Percentiles rank a stretch among this genome's conserved stretches.
Conservation (phyloP, 768 basidiomycete genomes). For the Rhodocollybia butyracea region DNA sequence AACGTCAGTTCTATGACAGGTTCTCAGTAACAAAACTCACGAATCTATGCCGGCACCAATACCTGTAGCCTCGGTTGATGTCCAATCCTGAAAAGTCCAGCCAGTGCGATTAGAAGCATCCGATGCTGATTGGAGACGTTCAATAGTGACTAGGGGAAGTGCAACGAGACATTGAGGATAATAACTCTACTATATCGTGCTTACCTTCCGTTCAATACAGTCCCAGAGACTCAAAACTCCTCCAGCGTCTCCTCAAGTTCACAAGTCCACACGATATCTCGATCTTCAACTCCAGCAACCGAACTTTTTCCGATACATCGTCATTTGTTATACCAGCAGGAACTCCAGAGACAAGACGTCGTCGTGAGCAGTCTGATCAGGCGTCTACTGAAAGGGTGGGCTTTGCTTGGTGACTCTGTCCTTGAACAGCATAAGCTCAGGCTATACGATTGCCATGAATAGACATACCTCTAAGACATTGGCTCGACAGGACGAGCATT, state of each 20-base stretch:
- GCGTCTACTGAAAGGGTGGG: slow-evolving; percentile 80
- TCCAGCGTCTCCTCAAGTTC: slow-evolving; percentile 48
- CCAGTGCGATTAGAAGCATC: slow-evolving; percentile 27
- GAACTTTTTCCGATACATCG: slow-evolving; percentile 66
- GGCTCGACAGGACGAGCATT: slow-evolving; percentile 17
- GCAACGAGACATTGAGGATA: slow-evolving; percentile 41
- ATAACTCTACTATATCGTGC: neutral
- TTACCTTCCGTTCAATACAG: neutral
- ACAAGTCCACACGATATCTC: slow-evolving; percentile 35
- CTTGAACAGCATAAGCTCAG: slow-evolving; percentile 12
- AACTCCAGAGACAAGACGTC: slow-evolving; percentile 59
- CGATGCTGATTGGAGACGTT: slow-evolving; percentile 28
- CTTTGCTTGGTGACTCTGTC: slow-evolving; percentile 72
- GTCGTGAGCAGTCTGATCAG: slow-evolving; percentile 77
- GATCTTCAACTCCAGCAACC: slow-evolving; percentile 75
- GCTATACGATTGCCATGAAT: neutral
- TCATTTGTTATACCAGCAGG: slow-evolving; percentile 62
- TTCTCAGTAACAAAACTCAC: neutral
- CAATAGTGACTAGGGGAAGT: slow-evolving; percentile 34
- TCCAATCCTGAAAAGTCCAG: slow-evolving; percentile 73
- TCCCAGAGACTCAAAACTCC: slow-evolving; percentile 22
- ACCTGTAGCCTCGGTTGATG: slow-evolving; percentile 67
- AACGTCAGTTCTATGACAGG: slow-evolving; percentile 19
- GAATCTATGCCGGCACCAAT: slow-evolving; percentile 82
- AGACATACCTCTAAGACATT: slow-evolving; percentile 49